Evolutionary conservation across 2,329 filamentous ascomycete genomes (phyloP).

Genomic region (Penicillium sp.): DNA sequence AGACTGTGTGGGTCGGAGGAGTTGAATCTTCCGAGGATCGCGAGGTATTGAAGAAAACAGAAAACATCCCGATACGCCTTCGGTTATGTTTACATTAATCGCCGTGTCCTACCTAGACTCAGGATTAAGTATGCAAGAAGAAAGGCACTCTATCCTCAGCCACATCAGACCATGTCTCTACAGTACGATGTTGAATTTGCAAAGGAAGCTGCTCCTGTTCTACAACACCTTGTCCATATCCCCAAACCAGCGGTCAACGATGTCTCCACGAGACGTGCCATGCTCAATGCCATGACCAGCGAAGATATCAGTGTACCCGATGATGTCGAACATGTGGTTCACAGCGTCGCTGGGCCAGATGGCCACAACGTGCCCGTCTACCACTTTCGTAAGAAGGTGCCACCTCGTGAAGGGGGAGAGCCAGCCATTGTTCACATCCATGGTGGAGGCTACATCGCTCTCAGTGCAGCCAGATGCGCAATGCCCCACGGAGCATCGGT

Average conservation of each 20-base stretch:
- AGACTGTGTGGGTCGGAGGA: background rate
- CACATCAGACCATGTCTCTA: conserved; percentile 11
- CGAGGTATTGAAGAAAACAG: background rate
- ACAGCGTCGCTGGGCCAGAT: conserved; percentile 5
- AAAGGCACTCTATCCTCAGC: background rate
- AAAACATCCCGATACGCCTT: background rate
- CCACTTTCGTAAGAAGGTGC: conserved; percentile 12
- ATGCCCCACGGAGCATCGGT: conserved; percentile 28
- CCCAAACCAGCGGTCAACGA: conserved; percentile 8
- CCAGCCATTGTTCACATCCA: conserved; percentile 43
- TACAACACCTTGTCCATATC: conserved; percentile 1
- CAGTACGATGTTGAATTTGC: conserved; percentile 17
- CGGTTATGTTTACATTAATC: background rate
- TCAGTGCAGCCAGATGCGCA: conserved; percentile 29
- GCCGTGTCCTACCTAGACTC: background rate
- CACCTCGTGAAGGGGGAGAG: background rate
- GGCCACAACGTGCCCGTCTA: conserved; percentile 10
- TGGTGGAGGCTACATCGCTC: conserved; percentile 44
- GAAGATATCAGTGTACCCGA: conserved; percentile 5
- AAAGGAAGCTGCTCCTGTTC: conserved; percentile 8
- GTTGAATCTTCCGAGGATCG: background rate
- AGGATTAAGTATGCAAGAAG: background rate
- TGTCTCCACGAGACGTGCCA: conserved; percentile 1
- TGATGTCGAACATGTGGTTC: conserved; percentile 10
- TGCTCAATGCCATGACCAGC: background rate